Base-by-base conservation (phyloP, 805 yeast genomes). In the Saccharomyces kudriavzevii region DNA sequence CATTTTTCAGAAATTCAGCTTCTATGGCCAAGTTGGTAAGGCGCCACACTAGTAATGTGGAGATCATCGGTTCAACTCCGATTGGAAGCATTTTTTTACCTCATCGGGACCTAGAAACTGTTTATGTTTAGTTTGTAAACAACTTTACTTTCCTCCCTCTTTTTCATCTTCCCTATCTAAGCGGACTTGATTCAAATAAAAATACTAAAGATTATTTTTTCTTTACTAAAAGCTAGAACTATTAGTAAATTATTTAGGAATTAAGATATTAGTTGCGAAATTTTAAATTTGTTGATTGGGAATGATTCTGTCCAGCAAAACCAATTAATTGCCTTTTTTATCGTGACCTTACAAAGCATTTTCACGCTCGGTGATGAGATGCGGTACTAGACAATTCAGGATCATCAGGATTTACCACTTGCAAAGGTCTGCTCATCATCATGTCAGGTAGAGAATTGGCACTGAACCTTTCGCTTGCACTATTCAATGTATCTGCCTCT, bases 11-110 rank as follows among this genome's bases (percentile, higher is more conserved):
- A n/a, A 1, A 35, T 35, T n/a, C 10, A 54, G 79, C 80, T 77
- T 76, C 73, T 77, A 77, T 77, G 81, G 81, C 81, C 81, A 77
- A 77, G 80, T 75, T 81, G 88, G 88, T 83, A 82, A 84, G 86
- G 89, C 88, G 88, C 82, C 83, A 84, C 88, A 83, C 88, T 83
- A 82, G 88, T 84, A 83, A 84, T 84, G 88, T 83, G 82, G 83
- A 82, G 87, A 84, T 83, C 88, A 82, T 83, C 85, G 80, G 85
- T 81, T 81, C 85, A 77, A 81, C 74, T 81, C 85, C 80, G 85
- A 81, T 79, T 80, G 80, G 81, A 76, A 82, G 84, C 84, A 79
- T 47, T 57, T 60, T 64, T 66, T 69, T 68, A n/a, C n/a, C n/a
- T n/a, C n/a, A n/a, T n/a, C n/a, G n/a, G n/a, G n/a, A n/a, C 67